These are phyloP conservation scores for Petrea volubilis DNA, from an alignment of 257 asterid genomes.

Conservation along the genomic window DNA sequence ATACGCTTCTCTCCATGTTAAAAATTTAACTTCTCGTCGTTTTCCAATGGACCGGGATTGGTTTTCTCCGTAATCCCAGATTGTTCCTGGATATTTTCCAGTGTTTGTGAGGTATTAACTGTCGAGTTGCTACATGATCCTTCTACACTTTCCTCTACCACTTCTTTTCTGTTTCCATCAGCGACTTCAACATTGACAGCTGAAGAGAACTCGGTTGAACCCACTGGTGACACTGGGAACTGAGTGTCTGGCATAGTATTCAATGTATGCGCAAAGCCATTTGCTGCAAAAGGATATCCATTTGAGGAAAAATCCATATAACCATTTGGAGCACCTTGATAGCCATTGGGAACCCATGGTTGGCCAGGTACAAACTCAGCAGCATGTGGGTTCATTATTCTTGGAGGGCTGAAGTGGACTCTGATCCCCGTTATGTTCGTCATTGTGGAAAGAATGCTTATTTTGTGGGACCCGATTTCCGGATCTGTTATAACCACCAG, in stretches of 20 bases:
- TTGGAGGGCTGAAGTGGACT: conserved; percentile 45
- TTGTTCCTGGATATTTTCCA: conserved; percentile 17
- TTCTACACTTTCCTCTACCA: conserved; percentile 31
- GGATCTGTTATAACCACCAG: conserved; percentile 70
- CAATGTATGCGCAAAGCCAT: conserved; percentile 39
- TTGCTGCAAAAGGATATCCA: conserved; percentile 39
- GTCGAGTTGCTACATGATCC: conserved; percentile 29
- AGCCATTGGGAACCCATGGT: conserved; percentile 79
- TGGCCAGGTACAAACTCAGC: conserved; percentile 75
- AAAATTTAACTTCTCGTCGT: conserved; percentile 19
- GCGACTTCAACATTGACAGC: conserved; percentile 35
- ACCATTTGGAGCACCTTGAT: too few relatives aligned
- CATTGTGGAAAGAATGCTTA: conserved; percentile 56
- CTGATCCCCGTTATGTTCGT: conserved; percentile 43
- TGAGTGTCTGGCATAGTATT: conserved; percentile 37
- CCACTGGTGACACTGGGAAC: conserved; percentile 43
- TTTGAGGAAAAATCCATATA: conserved; percentile 35
- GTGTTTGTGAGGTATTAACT: neutral
- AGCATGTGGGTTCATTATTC: conserved; percentile 83
- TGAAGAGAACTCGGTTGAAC: conserved; percentile 39
- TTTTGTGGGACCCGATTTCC: conserved; percentile 61
- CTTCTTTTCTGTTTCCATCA: conserved; percentile 31
- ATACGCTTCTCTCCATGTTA: too few relatives aligned
- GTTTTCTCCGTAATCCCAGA: conserved; percentile 26
- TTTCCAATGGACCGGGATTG: conserved; percentile 11